Conservation (phyloP, 2,329 filamentous ascomycete genomes). For the Thelonectria blattea region DNA sequence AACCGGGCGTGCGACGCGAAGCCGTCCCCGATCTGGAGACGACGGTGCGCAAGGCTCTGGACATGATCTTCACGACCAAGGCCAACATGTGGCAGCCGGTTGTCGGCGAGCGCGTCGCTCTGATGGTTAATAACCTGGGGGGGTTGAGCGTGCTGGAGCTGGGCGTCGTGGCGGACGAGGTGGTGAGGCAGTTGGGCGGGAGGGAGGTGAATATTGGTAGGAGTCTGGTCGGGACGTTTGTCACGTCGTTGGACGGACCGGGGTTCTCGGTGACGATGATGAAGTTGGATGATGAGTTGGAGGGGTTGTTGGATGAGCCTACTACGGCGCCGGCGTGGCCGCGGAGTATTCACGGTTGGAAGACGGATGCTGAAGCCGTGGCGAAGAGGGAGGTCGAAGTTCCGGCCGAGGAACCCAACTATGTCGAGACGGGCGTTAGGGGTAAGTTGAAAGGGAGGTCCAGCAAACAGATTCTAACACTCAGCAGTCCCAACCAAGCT, state of each 20-base stretch:
- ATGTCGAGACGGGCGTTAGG: slow-evolving; percentile 28
- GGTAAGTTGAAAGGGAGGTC: slow-evolving; percentile 8
- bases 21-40: slow-evolving; percentile 23
- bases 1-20: slow-evolving; percentile 35
- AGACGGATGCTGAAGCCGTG: slow-evolving; percentile 23
- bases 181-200: slow-evolving; percentile 24
- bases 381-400: slow-evolving; percentile 22
- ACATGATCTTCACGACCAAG: slow-evolving; percentile 34
- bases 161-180: slow-evolving; percentile 34
- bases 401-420: slow-evolving; percentile 7
- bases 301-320: slow-evolving; percentile 28
- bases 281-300: slow-evolving; percentile 30
- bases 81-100: slow-evolving; percentile 33
- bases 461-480: background rate
- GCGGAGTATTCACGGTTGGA: slow-evolving; percentile 31
- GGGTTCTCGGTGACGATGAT: slow-evolving; percentile 34
- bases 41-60: slow-evolving; percentile 27
- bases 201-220: slow-evolving; percentile 23
- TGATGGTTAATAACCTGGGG: slow-evolving; percentile 37
- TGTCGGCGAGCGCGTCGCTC: slow-evolving; percentile 22
- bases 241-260: slow-evolving; percentile 34
- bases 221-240: slow-evolving; percentile 32
- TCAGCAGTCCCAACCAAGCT: slow-evolving; percentile 26
- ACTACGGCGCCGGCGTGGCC: slow-evolving; percentile 36
- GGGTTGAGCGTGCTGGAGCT: slow-evolving; percentile 34